These are phyloP conservation scores for Euphorbia schlechtendalii DNA, from an alignment of 441 rosid genomes.

Conservation along the genomic window DNA sequence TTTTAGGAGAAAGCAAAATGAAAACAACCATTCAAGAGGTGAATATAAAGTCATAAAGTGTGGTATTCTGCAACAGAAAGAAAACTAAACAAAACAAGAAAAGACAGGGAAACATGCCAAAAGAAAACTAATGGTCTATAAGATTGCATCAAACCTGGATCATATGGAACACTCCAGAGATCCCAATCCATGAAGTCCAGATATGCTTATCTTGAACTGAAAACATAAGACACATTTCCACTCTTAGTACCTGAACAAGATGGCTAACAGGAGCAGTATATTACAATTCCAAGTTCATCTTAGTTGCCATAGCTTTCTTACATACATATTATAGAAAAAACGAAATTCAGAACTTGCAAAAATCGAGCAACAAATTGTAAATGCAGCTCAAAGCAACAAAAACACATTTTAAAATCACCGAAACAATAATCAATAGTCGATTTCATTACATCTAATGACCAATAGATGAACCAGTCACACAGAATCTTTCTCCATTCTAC, in stretches of 20 bases:
- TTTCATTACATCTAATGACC: not conserved
- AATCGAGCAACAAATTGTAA: not conserved
- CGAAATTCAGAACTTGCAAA: not conserved
- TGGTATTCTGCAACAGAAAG: slow-evolving; percentile 36
- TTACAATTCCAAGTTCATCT: not conserved
- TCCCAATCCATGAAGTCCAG: slow-evolving; percentile 36
- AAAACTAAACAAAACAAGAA: slow-evolving; percentile 2
- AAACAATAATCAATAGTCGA: not conserved
- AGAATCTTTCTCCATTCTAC: not conserved
- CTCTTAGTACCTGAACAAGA: not conserved
- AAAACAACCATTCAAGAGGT: slow-evolving; percentile 31
- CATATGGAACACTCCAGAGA: slow-evolving; percentile 51
- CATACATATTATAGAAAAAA: not conserved
- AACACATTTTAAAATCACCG: not conserved
- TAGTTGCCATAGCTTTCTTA: no score
- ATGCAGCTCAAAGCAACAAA: not conserved
- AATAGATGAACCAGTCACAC: not conserved
- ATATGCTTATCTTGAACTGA: slow-evolving; percentile 27
- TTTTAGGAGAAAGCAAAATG: slow-evolving; percentile 25
- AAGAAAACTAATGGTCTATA: not conserved
- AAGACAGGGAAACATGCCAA: slow-evolving; percentile 1
- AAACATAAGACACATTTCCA: slow-evolving; percentile 4
- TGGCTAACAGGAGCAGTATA: not conserved
- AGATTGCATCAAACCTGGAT: slow-evolving; percentile 22
- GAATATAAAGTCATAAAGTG: slow-evolving; percentile 9